These are phyloP conservation scores for Bifiguratus adelaidae DNA, from an alignment of 192 early-diverging fungal genomes.

Conservation along the genomic window DNA sequence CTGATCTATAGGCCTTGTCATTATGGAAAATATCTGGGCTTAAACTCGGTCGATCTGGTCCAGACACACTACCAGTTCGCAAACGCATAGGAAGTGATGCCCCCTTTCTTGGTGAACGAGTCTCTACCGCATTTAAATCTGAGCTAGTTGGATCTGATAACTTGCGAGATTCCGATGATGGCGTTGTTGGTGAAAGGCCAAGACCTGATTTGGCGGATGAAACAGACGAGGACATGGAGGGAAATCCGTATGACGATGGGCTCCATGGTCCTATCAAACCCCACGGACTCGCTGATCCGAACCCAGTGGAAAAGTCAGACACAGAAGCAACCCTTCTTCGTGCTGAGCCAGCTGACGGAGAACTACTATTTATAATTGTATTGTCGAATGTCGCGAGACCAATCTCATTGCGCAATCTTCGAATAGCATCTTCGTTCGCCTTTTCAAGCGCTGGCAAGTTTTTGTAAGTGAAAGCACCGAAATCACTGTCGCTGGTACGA, in stretches of 20 bases:
- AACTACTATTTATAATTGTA: constrained; percentile 21
- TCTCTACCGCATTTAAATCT: too few relatives aligned
- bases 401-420: constrained; percentile 62
- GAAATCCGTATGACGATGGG: background rate
- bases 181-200: constrained; percentile 5
- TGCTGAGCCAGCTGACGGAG: constrained; percentile 23
- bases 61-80: too few relatives aligned
- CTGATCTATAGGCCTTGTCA: too few relatives aligned
- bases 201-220: constrained; percentile 16
- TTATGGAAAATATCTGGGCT: too few relatives aligned
- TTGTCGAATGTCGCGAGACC: constrained; percentile 14
- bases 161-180: too few relatives aligned
- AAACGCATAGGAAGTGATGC: too few relatives aligned
- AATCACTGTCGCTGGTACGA: constrained; percentile 55
- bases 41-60: too few relatives aligned
- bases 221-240: too few relatives aligned
- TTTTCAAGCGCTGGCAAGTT: constrained; percentile 83
- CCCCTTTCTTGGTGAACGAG: too few relatives aligned
- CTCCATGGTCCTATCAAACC: background rate
- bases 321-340: constrained; percentile 10
- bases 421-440: constrained; percentile 79
- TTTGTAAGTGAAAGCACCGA: constrained; percentile 89
- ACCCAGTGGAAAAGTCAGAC: too few relatives aligned
- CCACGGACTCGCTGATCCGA: too few relatives aligned
- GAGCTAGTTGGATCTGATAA: too few relatives aligned